Conservation (phyloP, 768 basidiomycete genomes). For the Mycena crocata region DNA sequence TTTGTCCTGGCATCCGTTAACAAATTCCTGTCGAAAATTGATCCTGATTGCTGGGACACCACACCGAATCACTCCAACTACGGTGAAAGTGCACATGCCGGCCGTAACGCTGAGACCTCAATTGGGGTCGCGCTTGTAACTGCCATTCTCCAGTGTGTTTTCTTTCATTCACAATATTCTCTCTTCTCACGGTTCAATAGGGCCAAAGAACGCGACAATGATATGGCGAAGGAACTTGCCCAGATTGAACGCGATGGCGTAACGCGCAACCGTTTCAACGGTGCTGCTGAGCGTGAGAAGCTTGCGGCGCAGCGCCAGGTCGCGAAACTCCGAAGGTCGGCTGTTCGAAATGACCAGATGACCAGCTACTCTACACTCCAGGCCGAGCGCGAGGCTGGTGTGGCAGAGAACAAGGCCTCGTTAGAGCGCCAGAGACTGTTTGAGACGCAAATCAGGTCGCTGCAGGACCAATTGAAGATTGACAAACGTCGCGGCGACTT, state of each 20-base stretch:
- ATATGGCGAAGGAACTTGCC: neutral
- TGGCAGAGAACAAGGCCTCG: neutral
- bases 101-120: conserved; percentile 27
- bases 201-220: conserved; percentile 1
- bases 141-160: conserved; percentile 21
- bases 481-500: conserved; percentile 18
- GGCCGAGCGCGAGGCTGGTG: neutral
- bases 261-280: conserved; percentile 6
- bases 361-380: conserved; percentile 9
- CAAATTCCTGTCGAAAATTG: conserved; percentile 33
- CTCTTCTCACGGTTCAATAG: neutral
- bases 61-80: conserved; percentile 36
- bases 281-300: conserved; percentile 17
- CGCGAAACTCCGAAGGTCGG: neutral
- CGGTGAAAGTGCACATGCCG: conserved; percentile 33
- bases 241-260: neutral
- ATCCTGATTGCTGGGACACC: conserved; percentile 19
- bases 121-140: conserved; percentile 26
- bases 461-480: neutral
- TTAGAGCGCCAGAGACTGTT: neutral
- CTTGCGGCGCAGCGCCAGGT: conserved; percentile 15
- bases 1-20: conserved; percentile 36
- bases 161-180: neutral
- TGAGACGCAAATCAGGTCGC: neutral
- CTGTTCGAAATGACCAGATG: conserved; percentile 4